A percentile compares a stretch with the other conserved stretches of the same genome.
Conservation (phyloP, 805 yeast genomes). For the Yarrowia sp. region DNA sequence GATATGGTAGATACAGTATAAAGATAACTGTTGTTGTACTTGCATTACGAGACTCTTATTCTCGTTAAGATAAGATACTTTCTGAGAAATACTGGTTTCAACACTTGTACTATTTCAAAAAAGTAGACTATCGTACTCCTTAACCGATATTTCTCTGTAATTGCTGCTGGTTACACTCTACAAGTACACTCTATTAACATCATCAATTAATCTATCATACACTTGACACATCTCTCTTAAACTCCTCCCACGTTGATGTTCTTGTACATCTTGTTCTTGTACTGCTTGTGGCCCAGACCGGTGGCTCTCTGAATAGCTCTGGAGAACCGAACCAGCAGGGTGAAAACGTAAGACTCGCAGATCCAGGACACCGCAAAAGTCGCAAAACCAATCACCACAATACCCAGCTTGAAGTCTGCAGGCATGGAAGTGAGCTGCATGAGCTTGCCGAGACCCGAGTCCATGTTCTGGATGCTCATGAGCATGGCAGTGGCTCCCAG, state of each 20-base stretch:
- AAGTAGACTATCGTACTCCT: too few relatives aligned
- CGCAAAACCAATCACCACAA: conserved; percentile 27
- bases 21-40: too few relatives aligned
- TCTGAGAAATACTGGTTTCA: too few relatives aligned
- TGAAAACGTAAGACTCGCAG: neutral
- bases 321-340: neutral
- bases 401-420: conserved; percentile 44
- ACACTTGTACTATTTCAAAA: too few relatives aligned
- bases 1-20: too few relatives aligned
- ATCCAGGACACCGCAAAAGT: conserved; percentile 12
- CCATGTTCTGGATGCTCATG: conserved; percentile 50
- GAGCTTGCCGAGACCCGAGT: conserved; percentile 56
- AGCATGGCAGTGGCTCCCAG: conserved; percentile 48
- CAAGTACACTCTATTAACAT: neutral
- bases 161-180: too few relatives aligned
- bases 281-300: conserved; percentile 32
- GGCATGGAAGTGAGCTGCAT: conserved; percentile 74
- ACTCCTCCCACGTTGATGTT: conserved; percentile 13
- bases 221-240: neutral
- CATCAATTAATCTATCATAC: neutral
- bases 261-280: conserved; percentile 47
- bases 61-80: too few relatives aligned
- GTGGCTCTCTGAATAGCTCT: neutral
- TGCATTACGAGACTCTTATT: too few relatives aligned
- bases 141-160: too few relatives aligned